These are phyloP conservation scores for Acanthamoeba culbertsoni DNA, from an alignment of 208 protist genomes.

Conservation along the genomic window DNA sequence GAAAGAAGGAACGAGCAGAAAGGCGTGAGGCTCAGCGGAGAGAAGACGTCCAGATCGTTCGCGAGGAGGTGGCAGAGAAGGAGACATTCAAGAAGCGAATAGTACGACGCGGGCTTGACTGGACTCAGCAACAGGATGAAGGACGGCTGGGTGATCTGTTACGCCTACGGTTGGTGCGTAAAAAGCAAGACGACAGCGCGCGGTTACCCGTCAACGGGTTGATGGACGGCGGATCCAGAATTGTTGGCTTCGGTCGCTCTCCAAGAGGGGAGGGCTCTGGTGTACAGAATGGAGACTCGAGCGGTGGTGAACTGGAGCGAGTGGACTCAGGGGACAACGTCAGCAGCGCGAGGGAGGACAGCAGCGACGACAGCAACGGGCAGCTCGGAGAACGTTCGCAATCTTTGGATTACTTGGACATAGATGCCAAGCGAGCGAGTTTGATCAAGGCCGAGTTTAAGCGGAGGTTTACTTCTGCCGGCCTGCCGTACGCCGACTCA, in stretches of 20 bases:
- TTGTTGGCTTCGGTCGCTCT: neutral
- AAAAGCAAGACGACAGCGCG: too few species aligned
- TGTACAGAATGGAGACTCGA: too few species aligned
- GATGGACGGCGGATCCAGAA: neutral
- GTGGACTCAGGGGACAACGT: neutral
- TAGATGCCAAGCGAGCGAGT: neutral
- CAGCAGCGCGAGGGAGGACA: neutral
- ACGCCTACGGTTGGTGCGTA: too few species aligned
- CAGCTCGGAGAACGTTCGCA: neutral
- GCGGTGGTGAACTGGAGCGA: neutral
- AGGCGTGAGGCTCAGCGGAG: neutral
- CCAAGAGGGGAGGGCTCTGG: too few species aligned
- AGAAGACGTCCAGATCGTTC: too few species aligned
- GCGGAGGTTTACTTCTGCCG: neutral
- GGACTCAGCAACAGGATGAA: too few species aligned
- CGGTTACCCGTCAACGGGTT: neutral
- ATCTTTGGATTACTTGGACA: neutral
- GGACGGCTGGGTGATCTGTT: too few species aligned
- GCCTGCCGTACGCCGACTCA: neutral
- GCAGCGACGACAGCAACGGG: neutral
- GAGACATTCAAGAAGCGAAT: too few species aligned
- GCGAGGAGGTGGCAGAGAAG: too few species aligned
- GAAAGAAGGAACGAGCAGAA: neutral
- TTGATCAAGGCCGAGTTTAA: neutral
- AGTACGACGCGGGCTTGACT: too few species aligned